Percentiles rank a stretch among this genome's conserved stretches.
These are phyloP conservation scores for Eucalyptus lansdowneana DNA, from an alignment of 345 rosid genomes.

Conservation along the genomic window DNA sequence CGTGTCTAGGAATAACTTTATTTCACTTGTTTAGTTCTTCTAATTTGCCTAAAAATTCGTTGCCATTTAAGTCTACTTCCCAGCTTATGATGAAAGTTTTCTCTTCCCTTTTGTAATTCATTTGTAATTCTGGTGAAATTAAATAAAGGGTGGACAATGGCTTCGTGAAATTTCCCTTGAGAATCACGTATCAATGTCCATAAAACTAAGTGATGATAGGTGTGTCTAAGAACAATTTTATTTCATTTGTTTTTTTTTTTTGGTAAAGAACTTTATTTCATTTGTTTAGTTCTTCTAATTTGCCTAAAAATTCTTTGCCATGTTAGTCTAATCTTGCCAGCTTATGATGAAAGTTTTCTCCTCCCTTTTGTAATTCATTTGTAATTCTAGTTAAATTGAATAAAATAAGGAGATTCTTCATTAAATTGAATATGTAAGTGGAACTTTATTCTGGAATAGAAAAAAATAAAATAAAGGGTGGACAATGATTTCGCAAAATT, in stretches of 20 bases:
- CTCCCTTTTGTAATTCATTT: too few relatives aligned
- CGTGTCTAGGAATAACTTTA: background rate
- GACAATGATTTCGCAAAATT: background rate
- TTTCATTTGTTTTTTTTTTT: background rate
- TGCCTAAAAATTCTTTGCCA: background rate
- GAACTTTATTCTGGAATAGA: too few relatives aligned
- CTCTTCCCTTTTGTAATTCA: background rate
- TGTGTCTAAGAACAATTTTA: background rate
- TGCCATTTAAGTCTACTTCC: background rate
- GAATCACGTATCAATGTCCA: background rate
- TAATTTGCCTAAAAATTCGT: background rate
- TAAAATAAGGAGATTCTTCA: background rate
- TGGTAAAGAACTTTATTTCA: background rate
- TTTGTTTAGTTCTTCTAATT: background rate
- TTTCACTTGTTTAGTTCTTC: background rate
- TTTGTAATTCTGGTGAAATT: background rate
- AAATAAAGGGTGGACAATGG: too few relatives aligned
- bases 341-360: too few relatives aligned
- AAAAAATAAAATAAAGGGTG: background rate
- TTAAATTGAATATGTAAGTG: background rate
- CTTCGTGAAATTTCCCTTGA: background rate
- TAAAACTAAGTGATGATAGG: background rate
- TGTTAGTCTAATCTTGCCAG: background rate
- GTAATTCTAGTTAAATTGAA: background rate
- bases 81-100: background rate